Conservation (phyloP, 306 rosid species). For the apple (Malus domestica) region DNA sequence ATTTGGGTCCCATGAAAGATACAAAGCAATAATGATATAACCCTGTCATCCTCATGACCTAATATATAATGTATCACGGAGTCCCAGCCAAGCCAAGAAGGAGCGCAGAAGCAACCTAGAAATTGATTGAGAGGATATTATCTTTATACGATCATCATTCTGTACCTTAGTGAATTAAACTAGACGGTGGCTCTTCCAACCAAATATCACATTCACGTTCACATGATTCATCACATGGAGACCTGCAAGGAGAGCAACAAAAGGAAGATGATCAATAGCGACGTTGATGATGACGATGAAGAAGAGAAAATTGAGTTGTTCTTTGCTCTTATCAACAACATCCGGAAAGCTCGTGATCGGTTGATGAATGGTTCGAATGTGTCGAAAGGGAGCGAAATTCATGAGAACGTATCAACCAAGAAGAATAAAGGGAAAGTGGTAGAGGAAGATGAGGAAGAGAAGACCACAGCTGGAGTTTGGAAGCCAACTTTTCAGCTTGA, state of each 20-base stretch:
- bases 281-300: constrained; percentile 1
- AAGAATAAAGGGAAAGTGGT: neutral
- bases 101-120: neutral
- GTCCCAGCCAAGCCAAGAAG: neutral
- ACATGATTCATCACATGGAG: neutral
- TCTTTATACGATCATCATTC: neutral
- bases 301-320: constrained; percentile 45
- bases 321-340: constrained; percentile 37
- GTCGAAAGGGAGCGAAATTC: neutral
- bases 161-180: neutral
- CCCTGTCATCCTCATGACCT: neutral
- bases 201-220: neutral
- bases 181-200: neutral
- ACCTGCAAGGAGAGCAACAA: constrained; percentile 8
- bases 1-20: neutral
- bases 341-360: constrained; percentile 44
- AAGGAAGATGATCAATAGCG: constrained; percentile 22
- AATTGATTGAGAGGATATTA: neutral
- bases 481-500: constrained; percentile 41
- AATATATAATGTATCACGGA: neutral
- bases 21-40: neutral
- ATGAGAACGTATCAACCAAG: neutral
- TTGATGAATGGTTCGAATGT: constrained; percentile 14
- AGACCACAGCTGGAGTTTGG: constrained; percentile 23
- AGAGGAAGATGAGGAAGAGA: constrained; percentile 3